Conservation (phyloP, 768 basidiomycete genomes). For the Tricholoma terreum region DNA sequence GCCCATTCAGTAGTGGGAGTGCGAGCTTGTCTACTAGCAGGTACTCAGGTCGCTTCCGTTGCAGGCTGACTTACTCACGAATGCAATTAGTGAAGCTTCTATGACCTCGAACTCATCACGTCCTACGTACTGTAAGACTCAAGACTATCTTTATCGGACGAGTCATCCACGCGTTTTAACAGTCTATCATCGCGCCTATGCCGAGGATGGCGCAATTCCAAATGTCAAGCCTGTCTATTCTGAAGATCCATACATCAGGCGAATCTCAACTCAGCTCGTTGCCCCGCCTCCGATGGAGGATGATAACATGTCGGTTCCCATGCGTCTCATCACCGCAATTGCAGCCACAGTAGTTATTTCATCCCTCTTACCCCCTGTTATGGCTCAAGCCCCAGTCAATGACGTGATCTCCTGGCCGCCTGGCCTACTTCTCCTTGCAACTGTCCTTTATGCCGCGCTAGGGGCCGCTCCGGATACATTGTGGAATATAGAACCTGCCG, state of each 20-base stretch:
- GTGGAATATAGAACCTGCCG: conserved; percentile 26
- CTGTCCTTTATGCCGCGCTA: conserved; percentile 25
- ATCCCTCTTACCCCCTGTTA: conserved; percentile 9
- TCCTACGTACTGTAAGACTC: too few species aligned
- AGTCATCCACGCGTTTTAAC: too few species aligned
- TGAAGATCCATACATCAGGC: background rate
- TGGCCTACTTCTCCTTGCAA: conserved; percentile 27
- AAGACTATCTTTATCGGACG: too few species aligned
- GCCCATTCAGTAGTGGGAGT: too few species aligned
- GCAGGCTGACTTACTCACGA: too few species aligned
- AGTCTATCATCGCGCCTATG: background rate
- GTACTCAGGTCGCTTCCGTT: too few species aligned
- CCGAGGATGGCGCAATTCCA: background rate
- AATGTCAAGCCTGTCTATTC: background rate
- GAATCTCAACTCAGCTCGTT: background rate
- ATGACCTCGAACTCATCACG: too few species aligned
- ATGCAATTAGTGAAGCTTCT: too few species aligned
- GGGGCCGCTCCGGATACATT: conserved; percentile 20
- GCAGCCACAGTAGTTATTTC: conserved; percentile 6
- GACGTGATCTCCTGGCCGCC: conserved; percentile 28
- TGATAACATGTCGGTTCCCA: background rate
- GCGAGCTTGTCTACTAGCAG: too few species aligned
- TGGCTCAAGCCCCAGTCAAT: conserved; percentile 27
- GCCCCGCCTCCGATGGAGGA: too few species aligned
- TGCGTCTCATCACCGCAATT: background rate